Evolutionary conservation across 768 basidiomycete species (phyloP).

Genomic region (Pleurotus citrinopileatus): DNA sequence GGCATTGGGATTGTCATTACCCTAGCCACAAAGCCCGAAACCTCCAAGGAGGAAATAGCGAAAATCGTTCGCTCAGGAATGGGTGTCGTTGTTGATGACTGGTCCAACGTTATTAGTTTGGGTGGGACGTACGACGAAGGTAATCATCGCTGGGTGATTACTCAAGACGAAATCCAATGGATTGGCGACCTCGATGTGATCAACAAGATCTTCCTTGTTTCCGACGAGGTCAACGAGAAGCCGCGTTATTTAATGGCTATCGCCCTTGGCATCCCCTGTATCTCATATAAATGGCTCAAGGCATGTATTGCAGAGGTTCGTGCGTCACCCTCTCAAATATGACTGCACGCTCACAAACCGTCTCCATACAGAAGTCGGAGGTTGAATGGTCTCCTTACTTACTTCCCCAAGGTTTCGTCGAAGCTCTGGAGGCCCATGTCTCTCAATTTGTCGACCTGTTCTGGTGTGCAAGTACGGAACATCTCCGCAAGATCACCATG

Average conservation of each 20-base stretch:
- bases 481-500: conserved; percentile 55
- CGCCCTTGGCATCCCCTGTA: conserved; percentile 82
- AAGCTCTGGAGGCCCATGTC: conserved; percentile 27
- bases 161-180: conserved; percentile 45
- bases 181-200: conserved; percentile 35
- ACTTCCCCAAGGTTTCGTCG: conserved; percentile 56
- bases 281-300: conserved; percentile 57
- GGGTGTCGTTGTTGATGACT: conserved; percentile 61
- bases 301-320: conserved; percentile 32
- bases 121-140: conserved; percentile 41
- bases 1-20: conserved; percentile 63
- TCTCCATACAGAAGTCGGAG: conserved; percentile 27
- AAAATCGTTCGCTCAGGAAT: conserved; percentile 42
- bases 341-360: not conserved
- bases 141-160: conserved; percentile 52
- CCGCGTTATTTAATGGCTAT: conserved; percentile 81
- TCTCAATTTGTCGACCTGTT: conserved; percentile 47
- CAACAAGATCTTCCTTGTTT: conserved; percentile 61
- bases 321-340: conserved; percentile 1
- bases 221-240: conserved; percentile 65
- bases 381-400: conserved; percentile 65
- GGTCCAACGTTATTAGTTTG: conserved; percentile 53
- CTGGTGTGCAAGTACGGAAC: conserved; percentile 48
- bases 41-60: conserved; percentile 37
- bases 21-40: conserved; percentile 35